A percentile compares a stretch with the other conserved stretches of the same genome.
Conservation (phyloP, 1,139 yeast genomes). For the Zygoascus sp. region DNA sequence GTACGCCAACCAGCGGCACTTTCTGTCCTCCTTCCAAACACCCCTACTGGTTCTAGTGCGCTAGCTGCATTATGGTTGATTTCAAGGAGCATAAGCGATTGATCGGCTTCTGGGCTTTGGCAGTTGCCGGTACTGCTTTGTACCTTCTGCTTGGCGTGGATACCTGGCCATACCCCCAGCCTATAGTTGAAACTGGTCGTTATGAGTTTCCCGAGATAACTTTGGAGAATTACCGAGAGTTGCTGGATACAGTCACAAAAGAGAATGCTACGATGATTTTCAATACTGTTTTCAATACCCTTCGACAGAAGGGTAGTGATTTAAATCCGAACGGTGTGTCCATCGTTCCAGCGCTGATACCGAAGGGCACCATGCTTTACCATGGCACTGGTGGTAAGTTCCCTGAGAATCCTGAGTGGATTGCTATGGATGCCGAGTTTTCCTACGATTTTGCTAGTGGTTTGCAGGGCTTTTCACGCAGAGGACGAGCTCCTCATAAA, state of each 20-base stretch:
- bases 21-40: neutral
- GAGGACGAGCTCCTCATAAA: neutral
- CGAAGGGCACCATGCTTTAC: constrained; percentile 50
- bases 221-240: constrained; percentile 6
- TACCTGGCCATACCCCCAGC: neutral
- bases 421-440: constrained; percentile 56
- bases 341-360: constrained; percentile 52
- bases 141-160: neutral
- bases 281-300: constrained; percentile 47
- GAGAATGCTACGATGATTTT: constrained; percentile 50
- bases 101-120: neutral
- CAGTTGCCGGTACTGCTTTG: neutral
- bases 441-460: constrained; percentile 43
- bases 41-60: neutral
- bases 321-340: constrained; percentile 52
- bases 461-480: neutral
- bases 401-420: constrained; percentile 50
- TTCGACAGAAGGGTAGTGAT: constrained; percentile 47
- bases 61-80: neutral
- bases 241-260: constrained; percentile 36
- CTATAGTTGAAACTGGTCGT: neutral
- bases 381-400: constrained; percentile 42
- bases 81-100: neutral
- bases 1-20: neutral
- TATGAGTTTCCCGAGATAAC: constrained; percentile 4